Evolutionary conservation across 1,284 basidiomycete genomes (phyloP).

Genomic region (Paramarasmius palmivorus): DNA sequence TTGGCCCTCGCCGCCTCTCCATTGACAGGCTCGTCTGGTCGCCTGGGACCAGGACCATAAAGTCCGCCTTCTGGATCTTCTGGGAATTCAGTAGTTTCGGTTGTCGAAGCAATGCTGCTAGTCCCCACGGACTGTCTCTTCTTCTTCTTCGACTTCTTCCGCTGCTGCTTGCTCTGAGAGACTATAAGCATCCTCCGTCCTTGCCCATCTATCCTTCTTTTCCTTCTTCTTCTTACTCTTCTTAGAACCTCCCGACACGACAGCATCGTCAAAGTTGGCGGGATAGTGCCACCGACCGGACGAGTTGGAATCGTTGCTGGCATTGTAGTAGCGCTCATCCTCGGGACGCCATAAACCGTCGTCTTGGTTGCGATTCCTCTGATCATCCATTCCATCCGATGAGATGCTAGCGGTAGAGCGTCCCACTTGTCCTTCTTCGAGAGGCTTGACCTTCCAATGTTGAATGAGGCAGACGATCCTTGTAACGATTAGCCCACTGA

Average conservation of each 20-base stretch:
- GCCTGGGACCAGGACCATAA: conserved; percentile 46
- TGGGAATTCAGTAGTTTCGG: conserved; percentile 60
- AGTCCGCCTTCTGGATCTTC: conserved; percentile 71
- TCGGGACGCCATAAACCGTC: conserved; percentile 65
- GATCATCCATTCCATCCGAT: conserved; percentile 33
- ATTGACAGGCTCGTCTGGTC: conserved; percentile 16
- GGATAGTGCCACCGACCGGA: conserved; percentile 78
- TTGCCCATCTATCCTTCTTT: conserved; percentile 83
- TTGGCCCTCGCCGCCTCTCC: conserved; percentile 18
- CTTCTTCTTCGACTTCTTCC: conserved; percentile 58
- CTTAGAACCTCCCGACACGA: conserved; percentile 36
- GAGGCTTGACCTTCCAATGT: conserved; percentile 69
- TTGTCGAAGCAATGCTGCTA: conserved; percentile 37
- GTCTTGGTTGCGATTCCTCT: conserved; percentile 34
- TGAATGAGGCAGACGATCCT: conserved; percentile 77
- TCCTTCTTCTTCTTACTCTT: conserved; percentile 64
- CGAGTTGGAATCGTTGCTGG: conserved; percentile 37
- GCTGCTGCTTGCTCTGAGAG: conserved; percentile 49
- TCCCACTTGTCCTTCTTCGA: conserved; percentile 77
- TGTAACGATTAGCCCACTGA: conserved; percentile 86
- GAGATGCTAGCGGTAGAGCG: conserved; percentile 49
- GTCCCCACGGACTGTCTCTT: conserved; percentile 46
- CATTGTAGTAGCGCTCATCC: conserved; percentile 72
- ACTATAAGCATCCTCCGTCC: conserved; percentile 79
- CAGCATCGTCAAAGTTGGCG: conserved; percentile 74